phyloP scores from a whole-genome alignment of 352 stramenopile genomes.

The Aphanomyces invadans region DNA sequence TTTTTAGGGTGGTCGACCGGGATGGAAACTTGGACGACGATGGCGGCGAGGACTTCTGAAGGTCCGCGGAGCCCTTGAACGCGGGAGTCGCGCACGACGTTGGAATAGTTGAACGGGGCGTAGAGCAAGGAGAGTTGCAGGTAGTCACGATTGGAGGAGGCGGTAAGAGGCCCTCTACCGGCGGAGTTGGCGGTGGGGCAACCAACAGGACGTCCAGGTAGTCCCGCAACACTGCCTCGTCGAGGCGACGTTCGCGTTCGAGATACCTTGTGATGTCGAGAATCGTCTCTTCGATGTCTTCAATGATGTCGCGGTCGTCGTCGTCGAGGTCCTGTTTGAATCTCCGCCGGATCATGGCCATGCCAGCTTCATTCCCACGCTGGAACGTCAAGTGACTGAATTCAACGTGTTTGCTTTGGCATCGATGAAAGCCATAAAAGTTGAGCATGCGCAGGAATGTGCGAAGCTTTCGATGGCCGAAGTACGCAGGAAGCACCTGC shows the following conservation, averaged over 20 bases:
- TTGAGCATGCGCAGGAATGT: conserved; percentile 14
- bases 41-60: no score
- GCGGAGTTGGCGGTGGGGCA: neutral
- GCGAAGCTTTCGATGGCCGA: neutral
- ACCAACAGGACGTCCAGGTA: neutral
- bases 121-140: conserved; percentile 1
- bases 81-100: neutral
- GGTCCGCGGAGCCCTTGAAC: no score
- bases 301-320: conserved; percentile 4
- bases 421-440: conserved; percentile 6
- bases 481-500: neutral
- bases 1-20: no score
- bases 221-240: neutral
- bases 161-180: neutral
- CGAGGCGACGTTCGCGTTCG: neutral
- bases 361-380: neutral
- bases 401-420: neutral
- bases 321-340: conserved; percentile 3
- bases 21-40: neutral
- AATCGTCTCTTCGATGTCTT: conserved; percentile 16
- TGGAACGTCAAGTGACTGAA: conserved; percentile 16
- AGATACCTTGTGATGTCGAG: neutral
- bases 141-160: neutral
- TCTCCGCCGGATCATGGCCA: neutral
- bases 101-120: neutral